Percentiles rank a stretch among this genome's conserved stretches.
Evolutionary conservation across 345 rosid genomes (phyloP).

Genomic region (Microthlaspi erraticum): DNA sequence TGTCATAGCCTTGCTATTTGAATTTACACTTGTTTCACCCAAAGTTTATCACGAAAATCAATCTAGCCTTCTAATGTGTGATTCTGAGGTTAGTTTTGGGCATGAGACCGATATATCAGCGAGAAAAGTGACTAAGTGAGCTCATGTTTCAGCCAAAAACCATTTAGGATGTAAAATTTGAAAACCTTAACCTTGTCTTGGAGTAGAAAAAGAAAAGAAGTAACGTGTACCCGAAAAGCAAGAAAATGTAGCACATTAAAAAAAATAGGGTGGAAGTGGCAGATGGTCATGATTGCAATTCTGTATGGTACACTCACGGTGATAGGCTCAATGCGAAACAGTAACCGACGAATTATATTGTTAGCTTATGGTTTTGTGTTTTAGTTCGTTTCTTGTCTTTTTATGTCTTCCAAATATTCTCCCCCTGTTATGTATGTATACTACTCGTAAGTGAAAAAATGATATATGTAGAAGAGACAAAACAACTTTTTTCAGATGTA

Average conservation of each 20-base stretch:
- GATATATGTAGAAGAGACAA: not conserved
- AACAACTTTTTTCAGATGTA: not conserved
- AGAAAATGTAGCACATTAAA: slow-evolving; percentile 23
- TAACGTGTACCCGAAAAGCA: slow-evolving; percentile 13
- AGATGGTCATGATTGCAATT: slow-evolving; percentile 43
- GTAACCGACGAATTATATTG: slow-evolving; percentile 33
- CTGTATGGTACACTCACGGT: slow-evolving; percentile 34
- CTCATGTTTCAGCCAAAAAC: slow-evolving; percentile 17
- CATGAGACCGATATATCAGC: not conserved
- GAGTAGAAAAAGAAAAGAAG: not conserved
- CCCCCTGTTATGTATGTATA: not conserved
- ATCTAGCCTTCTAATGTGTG: not conserved
- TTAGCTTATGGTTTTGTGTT: slow-evolving; percentile 41
- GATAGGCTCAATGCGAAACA: slow-evolving; percentile 40
- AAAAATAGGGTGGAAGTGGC: slow-evolving; percentile 29
- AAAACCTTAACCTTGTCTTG: not conserved
- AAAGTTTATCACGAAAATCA: not conserved
- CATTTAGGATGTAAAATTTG: not conserved
- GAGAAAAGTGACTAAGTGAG: not conserved
- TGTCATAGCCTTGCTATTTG: not conserved
- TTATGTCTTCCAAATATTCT: slow-evolving; percentile 44
- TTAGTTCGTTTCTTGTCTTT: slow-evolving; percentile 36
- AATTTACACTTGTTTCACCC: not conserved
- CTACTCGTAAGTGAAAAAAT: not conserved
- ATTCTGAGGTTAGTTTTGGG: not conserved